Conservation (phyloP, 352 stramenopile genomes). For the Pseudoperonospora humuli region DNA sequence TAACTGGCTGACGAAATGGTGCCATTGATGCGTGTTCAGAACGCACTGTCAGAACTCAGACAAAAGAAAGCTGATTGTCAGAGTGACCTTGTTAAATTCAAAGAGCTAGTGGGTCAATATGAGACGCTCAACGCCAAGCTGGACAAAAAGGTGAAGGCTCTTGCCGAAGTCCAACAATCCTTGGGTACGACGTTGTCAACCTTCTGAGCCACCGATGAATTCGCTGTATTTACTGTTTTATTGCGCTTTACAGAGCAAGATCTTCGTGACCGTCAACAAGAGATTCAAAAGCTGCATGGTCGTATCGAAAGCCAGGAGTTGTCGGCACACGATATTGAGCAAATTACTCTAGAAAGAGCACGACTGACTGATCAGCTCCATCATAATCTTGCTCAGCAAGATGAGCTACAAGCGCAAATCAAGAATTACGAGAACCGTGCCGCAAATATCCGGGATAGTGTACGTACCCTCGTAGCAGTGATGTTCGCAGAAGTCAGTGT, state of each 20-base stretch:
- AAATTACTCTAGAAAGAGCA: conserved; percentile 56
- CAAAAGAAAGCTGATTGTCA: conserved; percentile 83
- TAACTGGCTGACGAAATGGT: neutral
- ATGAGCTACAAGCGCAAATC: conserved; percentile 46
- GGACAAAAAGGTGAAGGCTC: conserved; percentile 84
- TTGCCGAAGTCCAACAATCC: conserved; percentile 54
- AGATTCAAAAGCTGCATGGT: conserved; percentile 51
- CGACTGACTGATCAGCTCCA: conserved; percentile 71
- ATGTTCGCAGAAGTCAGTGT: neutral
- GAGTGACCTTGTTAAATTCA: conserved; percentile 90
- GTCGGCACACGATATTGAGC: conserved; percentile 66
- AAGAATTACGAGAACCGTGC: conserved; percentile 64
- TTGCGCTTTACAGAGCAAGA: conserved; percentile 35
- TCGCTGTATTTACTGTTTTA: conserved; percentile 5
- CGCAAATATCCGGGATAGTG: conserved; percentile 52
- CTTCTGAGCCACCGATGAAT: neutral
- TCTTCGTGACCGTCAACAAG: conserved; percentile 37
- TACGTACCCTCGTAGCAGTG: conserved; percentile 15
- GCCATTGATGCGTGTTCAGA: conserved; percentile 19
- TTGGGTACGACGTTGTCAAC: conserved; percentile 50
- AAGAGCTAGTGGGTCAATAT: conserved; percentile 79
- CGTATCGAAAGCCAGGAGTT: conserved; percentile 76
- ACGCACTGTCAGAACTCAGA: conserved; percentile 62
- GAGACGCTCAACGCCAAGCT: conserved; percentile 68
- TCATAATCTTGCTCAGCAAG: conserved; percentile 53